Evolutionary conservation across 177 flowering plant genomes (phyloP).

Genomic region (Vitis hybrid): DNA sequence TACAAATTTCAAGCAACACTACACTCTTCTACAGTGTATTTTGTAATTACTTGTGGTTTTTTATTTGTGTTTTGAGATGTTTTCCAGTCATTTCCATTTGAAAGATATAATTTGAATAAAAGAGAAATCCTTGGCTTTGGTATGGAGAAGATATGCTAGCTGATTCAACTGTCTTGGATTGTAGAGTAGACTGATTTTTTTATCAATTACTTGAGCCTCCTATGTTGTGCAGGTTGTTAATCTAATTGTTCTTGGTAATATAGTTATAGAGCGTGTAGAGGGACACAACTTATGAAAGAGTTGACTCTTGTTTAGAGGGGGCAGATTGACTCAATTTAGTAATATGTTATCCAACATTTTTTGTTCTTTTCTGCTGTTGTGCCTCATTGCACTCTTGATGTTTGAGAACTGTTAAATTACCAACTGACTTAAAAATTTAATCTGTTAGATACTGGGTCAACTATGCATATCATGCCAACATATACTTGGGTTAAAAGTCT

Average conservation of each 20-base stretch:
- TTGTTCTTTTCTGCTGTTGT: not conserved
- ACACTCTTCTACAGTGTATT: not conserved
- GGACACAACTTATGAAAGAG: not conserved
- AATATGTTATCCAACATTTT: not conserved
- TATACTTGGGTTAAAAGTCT: too few species aligned
- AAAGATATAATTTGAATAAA: not conserved
- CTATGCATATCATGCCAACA: not conserved
- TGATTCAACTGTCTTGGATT: not conserved
- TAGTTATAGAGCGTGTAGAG: not conserved
- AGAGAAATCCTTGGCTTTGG: not conserved
- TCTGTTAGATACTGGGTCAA: not conserved
- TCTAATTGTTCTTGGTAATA: not conserved
- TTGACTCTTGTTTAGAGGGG: not conserved
- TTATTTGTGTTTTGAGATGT: not conserved
- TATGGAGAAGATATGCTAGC: not conserved
- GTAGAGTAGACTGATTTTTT: not conserved
- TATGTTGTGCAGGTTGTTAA: not conserved
- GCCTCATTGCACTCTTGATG: not conserved
- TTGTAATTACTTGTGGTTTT: not conserved
- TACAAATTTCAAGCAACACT: not conserved
- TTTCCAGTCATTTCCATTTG: not conserved
- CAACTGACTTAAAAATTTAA: too few species aligned
- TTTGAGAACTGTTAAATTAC: too few species aligned
- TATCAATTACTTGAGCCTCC: not conserved
- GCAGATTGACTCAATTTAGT: not conserved